Conservation (phyloP, 129 eudicot species). For the Flaveria bidentis region DNA sequence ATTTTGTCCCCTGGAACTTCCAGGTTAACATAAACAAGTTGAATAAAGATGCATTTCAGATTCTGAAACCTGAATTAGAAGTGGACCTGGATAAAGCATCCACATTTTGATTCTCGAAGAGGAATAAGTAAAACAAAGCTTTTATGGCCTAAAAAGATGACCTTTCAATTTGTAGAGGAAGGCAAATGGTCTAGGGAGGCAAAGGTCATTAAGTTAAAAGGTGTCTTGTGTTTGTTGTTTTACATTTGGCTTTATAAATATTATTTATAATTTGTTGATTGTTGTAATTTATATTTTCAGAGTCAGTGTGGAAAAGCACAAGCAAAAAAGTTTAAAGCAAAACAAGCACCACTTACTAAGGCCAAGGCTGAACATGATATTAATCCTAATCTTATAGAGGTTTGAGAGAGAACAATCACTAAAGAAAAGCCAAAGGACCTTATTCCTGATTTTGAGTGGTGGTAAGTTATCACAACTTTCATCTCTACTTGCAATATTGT, state of each 20-base stretch:
- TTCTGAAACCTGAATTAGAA: conserved; percentile 88
- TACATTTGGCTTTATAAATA: background rate
- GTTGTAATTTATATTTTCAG: conserved; percentile 29
- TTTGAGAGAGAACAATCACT: conserved; percentile 71
- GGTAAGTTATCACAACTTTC: conserved; percentile 51
- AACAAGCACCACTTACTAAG: conserved; percentile 88
- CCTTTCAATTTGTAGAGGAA: conserved; percentile 97
- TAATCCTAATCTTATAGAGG: conserved; percentile 92
- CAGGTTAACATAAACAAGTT: conserved; percentile 97
- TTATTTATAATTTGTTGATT: conserved; percentile 6
- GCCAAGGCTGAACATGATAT: conserved; percentile 95
- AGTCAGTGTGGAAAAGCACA: conserved; percentile 98
- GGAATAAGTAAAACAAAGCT: conserved; percentile 80
- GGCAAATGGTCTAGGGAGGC: conserved; percentile 99
- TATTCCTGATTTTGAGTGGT: conserved; percentile 93
- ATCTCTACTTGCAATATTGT: background rate
- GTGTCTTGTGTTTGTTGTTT: conserved; percentile 36
- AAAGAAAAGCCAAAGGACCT: conserved; percentile 89
- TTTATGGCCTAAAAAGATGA: conserved; percentile 87
- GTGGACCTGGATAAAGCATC: conserved; percentile 86
- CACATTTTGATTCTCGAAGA: conserved; percentile 89
- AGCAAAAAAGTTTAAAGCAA: conserved; percentile 85
- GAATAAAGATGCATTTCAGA: conserved; percentile 92
- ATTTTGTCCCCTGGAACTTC: background rate
- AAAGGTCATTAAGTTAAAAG: conserved; percentile 75